Percentiles rank a stretch among this genome's conserved stretches.
Conservation (phyloP, 2,329 filamentous ascomycete species). For the Clonostachys chloroleuca region DNA sequence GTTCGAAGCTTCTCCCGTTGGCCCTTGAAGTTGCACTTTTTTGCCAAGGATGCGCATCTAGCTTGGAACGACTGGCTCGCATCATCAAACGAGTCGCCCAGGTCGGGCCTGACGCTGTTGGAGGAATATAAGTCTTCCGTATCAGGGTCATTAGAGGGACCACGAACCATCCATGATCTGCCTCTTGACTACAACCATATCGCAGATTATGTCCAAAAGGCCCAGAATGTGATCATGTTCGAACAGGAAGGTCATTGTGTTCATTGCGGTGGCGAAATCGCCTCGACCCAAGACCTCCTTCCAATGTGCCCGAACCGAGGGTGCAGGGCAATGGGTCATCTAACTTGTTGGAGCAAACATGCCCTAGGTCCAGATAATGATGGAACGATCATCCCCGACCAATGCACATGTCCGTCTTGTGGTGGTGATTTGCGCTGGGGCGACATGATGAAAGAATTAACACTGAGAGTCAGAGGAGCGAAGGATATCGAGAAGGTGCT, state of each 20-base stretch:
- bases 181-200: slow-evolving; percentile 50
- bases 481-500: slow-evolving; percentile 68
- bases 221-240: slow-evolving; percentile 46
- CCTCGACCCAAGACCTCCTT: slow-evolving; percentile 45
- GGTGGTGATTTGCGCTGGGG: slow-evolving; percentile 60
- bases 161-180: slow-evolving; percentile 40
- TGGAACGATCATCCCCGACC: slow-evolving; percentile 57
- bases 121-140: slow-evolving; percentile 41
- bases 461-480: slow-evolving; percentile 63
- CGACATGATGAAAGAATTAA: slow-evolving; percentile 79
- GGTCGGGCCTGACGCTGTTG: slow-evolving; percentile 44
- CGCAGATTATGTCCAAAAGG: slow-evolving; percentile 51
- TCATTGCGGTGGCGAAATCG: slow-evolving; percentile 41
- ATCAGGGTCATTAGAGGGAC: slow-evolving; percentile 7
- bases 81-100: slow-evolving; percentile 39
- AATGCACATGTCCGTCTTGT: slow-evolving; percentile 71
- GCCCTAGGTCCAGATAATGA: slow-evolving; percentile 13
- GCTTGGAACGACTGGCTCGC: slow-evolving; percentile 62
- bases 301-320: slow-evolving; percentile 48
- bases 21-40: slow-evolving; percentile 81
- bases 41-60: slow-evolving; percentile 62
- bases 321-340: slow-evolving; percentile 55
- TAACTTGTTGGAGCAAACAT: slow-evolving; percentile 55
- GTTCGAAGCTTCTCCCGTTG: slow-evolving; percentile 77
- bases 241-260: slow-evolving; percentile 52